Base-by-base conservation (phyloP, 1,139 yeast species). In the Pichiaceae sp. region DNA sequence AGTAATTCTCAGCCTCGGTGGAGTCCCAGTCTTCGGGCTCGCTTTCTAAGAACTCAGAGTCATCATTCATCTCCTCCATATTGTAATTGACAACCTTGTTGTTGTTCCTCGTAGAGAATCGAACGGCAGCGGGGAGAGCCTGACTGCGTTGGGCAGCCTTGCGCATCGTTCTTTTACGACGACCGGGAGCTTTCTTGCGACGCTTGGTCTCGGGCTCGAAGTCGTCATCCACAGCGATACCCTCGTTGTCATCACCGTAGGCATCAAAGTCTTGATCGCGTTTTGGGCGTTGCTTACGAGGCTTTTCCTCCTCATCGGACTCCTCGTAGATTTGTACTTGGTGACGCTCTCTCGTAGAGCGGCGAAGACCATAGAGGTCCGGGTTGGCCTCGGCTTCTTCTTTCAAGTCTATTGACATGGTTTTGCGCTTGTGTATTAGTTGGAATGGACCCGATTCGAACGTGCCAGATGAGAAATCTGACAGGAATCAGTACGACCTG, bases 321-420 rank as follows among this genome's bases (percentile, higher is more conserved):
- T 36, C 39, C 19, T 37, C 40, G 17, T 44, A 44, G 9, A 39
- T 30, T 20, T 45, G 44, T 3, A 54, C 56, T 23, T 44, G 43
- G 33, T 50, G 59, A 46, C 78, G 72, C 17, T 85, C 79, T 49
- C 97, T 72, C 32, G 82, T 79, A 25, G 95, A 83, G 50, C 97
- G 72, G 56, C 97, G 75, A 42, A 91, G 69, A 3, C 98, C 98
- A 52, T 89, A 91, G 24, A 91, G 70, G 59, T 86, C 96, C 2
- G 98, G 97, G 57, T 86, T 76, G 38, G 66, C 60, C 38, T 64
- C 64, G 17, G 72, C 69, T 41, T 71, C 77, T 33, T 66, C 64
- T 3, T 67, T 62, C n/a, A 56, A 40, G 33, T 43, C 52, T 7
- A 43, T 34, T 11, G 31, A 27, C 35, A 33, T 33, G 18, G 25